These are phyloP conservation scores for Sphaerulina musiva DNA, from an alignment of 2,329 filamentous ascomycete species.

Conservation along the genomic window DNA sequence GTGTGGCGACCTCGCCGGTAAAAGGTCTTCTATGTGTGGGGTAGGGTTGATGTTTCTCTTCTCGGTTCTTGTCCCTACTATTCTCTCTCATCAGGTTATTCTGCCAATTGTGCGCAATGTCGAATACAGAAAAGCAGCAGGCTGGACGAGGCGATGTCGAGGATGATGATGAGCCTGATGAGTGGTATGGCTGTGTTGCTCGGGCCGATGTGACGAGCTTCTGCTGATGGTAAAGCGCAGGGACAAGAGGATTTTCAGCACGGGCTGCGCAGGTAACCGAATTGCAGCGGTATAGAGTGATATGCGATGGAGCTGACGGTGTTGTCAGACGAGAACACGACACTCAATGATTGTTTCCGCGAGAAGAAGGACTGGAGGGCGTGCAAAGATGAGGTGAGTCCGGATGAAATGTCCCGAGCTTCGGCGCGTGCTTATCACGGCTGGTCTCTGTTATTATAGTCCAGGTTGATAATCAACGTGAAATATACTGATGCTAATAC, in stretches of 20 bases:
- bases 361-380: slow-evolving; percentile 93
- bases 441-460: neutral
- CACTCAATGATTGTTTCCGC: slow-evolving; percentile 91
- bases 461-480: neutral
- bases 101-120: slow-evolving; percentile 22
- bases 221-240: slow-evolving; percentile 42
- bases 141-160: slow-evolving; percentile 31
- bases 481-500: neutral
- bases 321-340: slow-evolving; percentile 69
- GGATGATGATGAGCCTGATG: slow-evolving; percentile 84
- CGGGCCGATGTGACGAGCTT: neutral
- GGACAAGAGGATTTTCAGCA: slow-evolving; percentile 97
- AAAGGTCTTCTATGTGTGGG: slow-evolving; percentile 14
- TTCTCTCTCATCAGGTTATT: neutral
- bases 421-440: neutral
- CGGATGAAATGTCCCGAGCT: neutral
- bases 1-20: neutral
- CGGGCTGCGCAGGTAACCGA: slow-evolving; percentile 73
- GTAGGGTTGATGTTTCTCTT: slow-evolving; percentile 3
- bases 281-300: too few species aligned
- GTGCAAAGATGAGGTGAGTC: slow-evolving; percentile 77
- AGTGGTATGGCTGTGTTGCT: slow-evolving; percentile 61
- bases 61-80: slow-evolving; percentile 1
- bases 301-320: slow-evolving; percentile 3
- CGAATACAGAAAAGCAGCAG: slow-evolving; percentile 26